phyloP scores from a whole-genome alignment of 2,329 filamentous ascomycete species.

The Metarhizium anisopliae region DNA sequence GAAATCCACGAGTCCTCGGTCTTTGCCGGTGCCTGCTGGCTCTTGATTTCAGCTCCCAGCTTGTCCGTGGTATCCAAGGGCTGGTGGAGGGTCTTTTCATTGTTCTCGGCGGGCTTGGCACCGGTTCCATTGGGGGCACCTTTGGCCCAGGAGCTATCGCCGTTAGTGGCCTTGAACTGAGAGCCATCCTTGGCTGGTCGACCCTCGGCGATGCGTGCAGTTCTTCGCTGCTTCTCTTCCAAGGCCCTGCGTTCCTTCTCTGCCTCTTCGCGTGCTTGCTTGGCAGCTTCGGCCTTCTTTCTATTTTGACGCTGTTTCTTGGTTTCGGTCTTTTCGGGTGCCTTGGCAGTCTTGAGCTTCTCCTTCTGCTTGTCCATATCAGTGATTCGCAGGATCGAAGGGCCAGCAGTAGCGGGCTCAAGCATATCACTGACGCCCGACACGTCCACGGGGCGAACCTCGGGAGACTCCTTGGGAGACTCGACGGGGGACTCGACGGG shows the following conservation, averaged over 20 bases:
- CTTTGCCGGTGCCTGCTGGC: conserved; percentile 21
- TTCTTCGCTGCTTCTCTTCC: conserved; percentile 75
- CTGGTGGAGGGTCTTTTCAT: conserved; percentile 26
- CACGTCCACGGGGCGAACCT: conserved; percentile 44
- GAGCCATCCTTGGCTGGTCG: conserved; percentile 75
- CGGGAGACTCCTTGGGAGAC: conserved; percentile 53
- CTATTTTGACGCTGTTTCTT: conserved; percentile 96
- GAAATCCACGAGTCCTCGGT: conserved; percentile 36
- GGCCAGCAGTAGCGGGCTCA: conserved; percentile 57
- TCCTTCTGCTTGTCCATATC: conserved; percentile 54
- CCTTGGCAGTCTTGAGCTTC: conserved; percentile 54
- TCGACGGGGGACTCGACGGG: conserved; percentile 51
- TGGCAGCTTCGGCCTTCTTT: conserved; percentile 76
- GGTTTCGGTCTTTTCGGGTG: conserved; percentile 61
- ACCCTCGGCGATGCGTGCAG: conserved; percentile 73
- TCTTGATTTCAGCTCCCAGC: conserved; percentile 19
- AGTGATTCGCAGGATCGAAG: conserved; percentile 71
- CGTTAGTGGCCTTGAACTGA: conserved; percentile 40
- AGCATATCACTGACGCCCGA: conserved; percentile 88
- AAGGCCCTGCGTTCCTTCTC: conserved; percentile 70
- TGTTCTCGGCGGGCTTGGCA: conserved; percentile 22
- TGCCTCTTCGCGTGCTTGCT: conserved; percentile 63
- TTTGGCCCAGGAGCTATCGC: conserved; percentile 34
- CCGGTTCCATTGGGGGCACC: conserved; percentile 23
- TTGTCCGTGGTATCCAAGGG: conserved; percentile 51